Conservation (phyloP, 73 alveolate species). For the Uronychia setigera region DNA sequence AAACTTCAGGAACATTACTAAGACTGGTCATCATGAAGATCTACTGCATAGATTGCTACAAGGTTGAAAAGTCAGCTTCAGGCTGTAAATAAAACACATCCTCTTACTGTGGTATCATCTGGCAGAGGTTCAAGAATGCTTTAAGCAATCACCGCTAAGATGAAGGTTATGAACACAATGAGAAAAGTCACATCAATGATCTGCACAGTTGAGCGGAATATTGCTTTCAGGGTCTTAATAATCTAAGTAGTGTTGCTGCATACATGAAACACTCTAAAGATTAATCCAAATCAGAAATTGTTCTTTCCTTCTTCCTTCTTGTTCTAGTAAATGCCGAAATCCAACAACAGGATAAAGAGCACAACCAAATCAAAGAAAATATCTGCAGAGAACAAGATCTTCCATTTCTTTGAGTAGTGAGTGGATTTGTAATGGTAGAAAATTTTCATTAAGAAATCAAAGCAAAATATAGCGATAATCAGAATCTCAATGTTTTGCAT, state of each 20-base stretch:
- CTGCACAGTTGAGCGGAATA: background rate
- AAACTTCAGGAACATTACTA: conserved; percentile 32
- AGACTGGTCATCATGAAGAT: conserved; percentile 14
- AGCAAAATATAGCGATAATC: background rate
- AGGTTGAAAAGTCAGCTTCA: conserved; percentile 11
- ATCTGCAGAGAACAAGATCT: background rate
- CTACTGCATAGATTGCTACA: background rate
- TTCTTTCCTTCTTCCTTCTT: background rate
- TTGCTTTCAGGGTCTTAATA: background rate
- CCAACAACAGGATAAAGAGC: background rate
- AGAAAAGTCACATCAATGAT: background rate
- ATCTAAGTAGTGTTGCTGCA: background rate
- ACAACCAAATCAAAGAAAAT: background rate
- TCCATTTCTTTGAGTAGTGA: background rate
- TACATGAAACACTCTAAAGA: background rate
- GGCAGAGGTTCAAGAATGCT: background rate
- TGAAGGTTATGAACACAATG: background rate
- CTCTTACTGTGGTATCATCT: background rate
- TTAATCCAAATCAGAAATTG: background rate
- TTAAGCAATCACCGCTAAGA: background rate
- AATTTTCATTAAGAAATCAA: background rate
- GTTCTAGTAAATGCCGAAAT: background rate
- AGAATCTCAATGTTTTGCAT: background rate
- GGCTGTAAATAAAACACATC: background rate
- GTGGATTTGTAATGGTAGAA: background rate